Evolutionary conservation across 2,329 filamentous ascomycete species (phyloP), one percentile per base, ranked within the genome.

Genomic region (Diplodia scrobiculata): DNA sequence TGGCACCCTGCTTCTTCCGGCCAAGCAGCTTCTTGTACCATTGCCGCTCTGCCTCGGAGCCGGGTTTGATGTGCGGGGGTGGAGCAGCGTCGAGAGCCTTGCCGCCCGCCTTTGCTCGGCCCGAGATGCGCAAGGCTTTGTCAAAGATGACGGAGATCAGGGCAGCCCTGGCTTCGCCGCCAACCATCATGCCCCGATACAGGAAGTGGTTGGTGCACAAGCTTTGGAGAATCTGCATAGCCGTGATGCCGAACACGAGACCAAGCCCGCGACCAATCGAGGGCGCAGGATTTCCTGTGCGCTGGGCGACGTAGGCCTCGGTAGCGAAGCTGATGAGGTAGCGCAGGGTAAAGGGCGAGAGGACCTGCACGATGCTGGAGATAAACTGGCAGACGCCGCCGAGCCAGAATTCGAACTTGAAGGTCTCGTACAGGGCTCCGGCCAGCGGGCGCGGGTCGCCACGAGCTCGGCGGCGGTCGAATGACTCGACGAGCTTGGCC

Each of bases 121-220:
- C 91, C 0, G 93, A 97, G 17, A 98, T 85, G 60, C 88, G 88
- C 89, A 97, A 92, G 2, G 92, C 88, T 77, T 98, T 98, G 75
- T 95, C 91, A 73, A 96, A 98, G 67, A 98, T 92, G 67, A 92
- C 80, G 25, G 90, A 87, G 70, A 97, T 96, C 51, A 98, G 80
- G 0, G 91, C 89, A 0, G 89, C 92, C 74, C 94, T 86, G 7
- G 86, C 81, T 79, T 97, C 89, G 0, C 92, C 95, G 69, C 94
- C 95, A 47, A 96, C 87, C 79, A 96, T 88, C 90, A 97, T 96
- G 25, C 94, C 92, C 25, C 89, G 87, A 73, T 94, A 98, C 73
- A 98, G 89, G 79, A 96, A 97, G 73, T 98, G 94, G 73, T 93
- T 96, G 1, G 88, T 91, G 29, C 87, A 87, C 69, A 96, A 73